Conservation (phyloP, 805 yeast genomes). For the Myxozyma neotropica region DNA sequence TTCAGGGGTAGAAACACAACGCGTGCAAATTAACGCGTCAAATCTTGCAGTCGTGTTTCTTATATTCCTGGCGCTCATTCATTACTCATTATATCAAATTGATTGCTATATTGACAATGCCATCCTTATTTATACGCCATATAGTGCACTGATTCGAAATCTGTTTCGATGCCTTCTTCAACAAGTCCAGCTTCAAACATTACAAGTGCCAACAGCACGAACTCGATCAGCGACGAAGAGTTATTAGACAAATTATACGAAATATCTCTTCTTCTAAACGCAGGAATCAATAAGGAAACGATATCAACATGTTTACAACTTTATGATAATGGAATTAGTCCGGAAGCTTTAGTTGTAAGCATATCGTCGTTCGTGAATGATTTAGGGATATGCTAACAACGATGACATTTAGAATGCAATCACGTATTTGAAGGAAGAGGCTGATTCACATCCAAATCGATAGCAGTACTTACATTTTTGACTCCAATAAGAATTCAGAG, state of each 20-base stretch:
- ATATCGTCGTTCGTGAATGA: too few species aligned
- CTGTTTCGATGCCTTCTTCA: too few species aligned
- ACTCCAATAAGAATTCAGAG: background rate
- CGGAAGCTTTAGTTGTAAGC: slow-evolving; percentile 40
- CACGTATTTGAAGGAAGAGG: background rate
- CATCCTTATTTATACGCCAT: too few species aligned
- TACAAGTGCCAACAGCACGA: background rate
- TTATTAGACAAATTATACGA: slow-evolving; percentile 32
- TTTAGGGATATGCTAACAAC: background rate
- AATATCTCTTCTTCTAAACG: slow-evolving; percentile 41
- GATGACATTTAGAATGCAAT: slow-evolving; percentile 13
- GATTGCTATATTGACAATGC: too few species aligned
- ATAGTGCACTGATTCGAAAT: too few species aligned
- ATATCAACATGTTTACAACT: slow-evolving; percentile 37
- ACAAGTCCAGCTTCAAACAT: background rate
- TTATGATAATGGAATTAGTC: slow-evolving; percentile 42
- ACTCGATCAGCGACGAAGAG: background rate
- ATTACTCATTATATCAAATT: too few species aligned
- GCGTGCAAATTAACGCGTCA: too few species aligned
- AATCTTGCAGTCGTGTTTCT: too few species aligned
- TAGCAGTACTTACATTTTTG: background rate
- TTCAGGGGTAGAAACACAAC: too few species aligned
- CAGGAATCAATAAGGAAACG: slow-evolving; percentile 37
- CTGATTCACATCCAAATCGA: slow-evolving; percentile 5
- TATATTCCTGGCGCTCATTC: too few species aligned